Evolutionary conservation across 2,329 filamentous ascomycete genomes (phyloP), one percentile per base, ranked within the genome.

Genomic region (Periconia sp.): DNA sequence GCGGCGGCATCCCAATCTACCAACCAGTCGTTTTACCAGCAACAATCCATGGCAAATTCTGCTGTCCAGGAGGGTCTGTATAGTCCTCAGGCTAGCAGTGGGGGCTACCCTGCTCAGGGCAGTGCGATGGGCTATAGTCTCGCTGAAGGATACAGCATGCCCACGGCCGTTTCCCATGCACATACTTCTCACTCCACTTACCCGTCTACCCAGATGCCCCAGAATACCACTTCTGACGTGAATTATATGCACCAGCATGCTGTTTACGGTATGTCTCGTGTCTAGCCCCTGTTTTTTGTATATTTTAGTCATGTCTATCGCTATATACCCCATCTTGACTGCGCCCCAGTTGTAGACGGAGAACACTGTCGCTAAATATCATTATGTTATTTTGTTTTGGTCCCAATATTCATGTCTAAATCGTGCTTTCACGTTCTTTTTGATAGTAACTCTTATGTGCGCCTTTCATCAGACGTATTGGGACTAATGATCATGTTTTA

Each of bases 181-280:
- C 59, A 64, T 58, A 63, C 62, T 50, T 60, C 57, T 37, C 62
- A 65, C 61, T 61, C 69, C 50, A 64, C 53, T 62, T 72, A 65
- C 56, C 57, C 62, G 52, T 41, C 64, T 62, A 60, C 63, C 54
- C 70, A 72, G 63, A 70, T 73, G 67, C 69, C 70, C 62, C 58
- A 62, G 55, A 62, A 70, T 71, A 57, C 66, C 45, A 62, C 56
- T 56, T 56, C 64, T 54, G 66, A 71, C 69, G 69, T 71, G 67
- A 70, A 71, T 54, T 71, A 71, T 66, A 64, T 72, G 63, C 64
- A 67, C 52, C 68, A 70, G 55, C 68, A 63, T 61, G 60, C 68
- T 64, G 65, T 68, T 61, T 70, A 72, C 58, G 69, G 71, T 74
- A 74, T 73, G 71, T 74, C 70, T 64, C 71, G 66, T 66, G 65